Percentiles rank a stretch among this genome's conserved stretches.
phyloP scores from a whole-genome alignment of 805 yeast genomes.

The Ogataea trehaloabstinens region DNA sequence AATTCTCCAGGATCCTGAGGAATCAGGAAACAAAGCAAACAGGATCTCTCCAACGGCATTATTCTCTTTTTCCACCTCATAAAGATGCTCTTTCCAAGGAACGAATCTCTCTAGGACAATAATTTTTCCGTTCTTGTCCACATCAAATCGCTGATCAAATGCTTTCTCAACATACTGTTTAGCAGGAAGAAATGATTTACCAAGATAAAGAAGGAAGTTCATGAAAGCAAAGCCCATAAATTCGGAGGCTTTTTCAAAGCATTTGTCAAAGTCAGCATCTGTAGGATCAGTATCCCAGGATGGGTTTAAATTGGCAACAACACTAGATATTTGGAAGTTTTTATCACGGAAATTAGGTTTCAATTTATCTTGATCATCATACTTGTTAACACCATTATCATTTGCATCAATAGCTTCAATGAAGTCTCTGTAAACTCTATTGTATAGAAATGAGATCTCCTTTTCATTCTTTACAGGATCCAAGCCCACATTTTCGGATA shows the following conservation, averaged over 20 bases:
- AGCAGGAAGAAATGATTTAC: slow-evolving; percentile 90
- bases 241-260: slow-evolving; percentile 67
- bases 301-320: slow-evolving; percentile 81
- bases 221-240: slow-evolving; percentile 83
- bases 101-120: slow-evolving; percentile 72
- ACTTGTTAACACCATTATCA: slow-evolving; percentile 87
- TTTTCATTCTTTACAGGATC: slow-evolving; percentile 32
- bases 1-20: slow-evolving; percentile 75
- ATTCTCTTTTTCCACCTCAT: slow-evolving; percentile 62
- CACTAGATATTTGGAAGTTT: slow-evolving; percentile 72
- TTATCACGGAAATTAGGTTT: slow-evolving; percentile 67
- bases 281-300: slow-evolving; percentile 71
- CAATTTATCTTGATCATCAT: slow-evolving; percentile 47
- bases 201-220: slow-evolving; percentile 64
- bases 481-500: slow-evolving; percentile 48
- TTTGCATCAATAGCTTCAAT: slow-evolving; percentile 93
- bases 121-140: slow-evolving; percentile 70
- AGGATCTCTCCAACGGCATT: slow-evolving; percentile 54
- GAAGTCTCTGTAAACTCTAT: slow-evolving; percentile 79
- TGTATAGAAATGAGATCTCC: slow-evolving; percentile 63
- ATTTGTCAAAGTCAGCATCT: slow-evolving; percentile 63
- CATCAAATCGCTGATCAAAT: slow-evolving; percentile 54
- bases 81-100: slow-evolving; percentile 96
- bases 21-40: slow-evolving; percentile 79
- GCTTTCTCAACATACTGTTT: slow-evolving; percentile 73